Evolutionary conservation across 2,329 filamentous ascomycete species (phyloP).

Genomic region (Fragosphaeria purpurea): DNA sequence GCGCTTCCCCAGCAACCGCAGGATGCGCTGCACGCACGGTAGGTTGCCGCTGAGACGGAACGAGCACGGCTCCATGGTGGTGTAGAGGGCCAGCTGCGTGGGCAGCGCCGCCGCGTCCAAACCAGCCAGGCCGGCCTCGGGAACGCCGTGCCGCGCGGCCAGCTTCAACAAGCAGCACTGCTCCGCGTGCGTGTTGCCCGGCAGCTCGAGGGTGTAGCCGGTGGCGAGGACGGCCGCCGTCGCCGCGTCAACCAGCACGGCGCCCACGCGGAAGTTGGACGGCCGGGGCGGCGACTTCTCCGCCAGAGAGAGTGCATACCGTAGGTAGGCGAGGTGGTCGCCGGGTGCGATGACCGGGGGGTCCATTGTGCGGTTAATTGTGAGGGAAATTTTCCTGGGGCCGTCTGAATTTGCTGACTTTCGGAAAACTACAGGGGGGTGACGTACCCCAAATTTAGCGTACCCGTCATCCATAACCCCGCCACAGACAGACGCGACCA

Average conservation of each 20-base stretch:
- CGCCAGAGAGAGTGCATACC: slow-evolving; percentile 64
- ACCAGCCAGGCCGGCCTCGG: slow-evolving; percentile 44
- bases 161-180: slow-evolving; percentile 82
- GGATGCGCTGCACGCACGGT: slow-evolving; percentile 70
- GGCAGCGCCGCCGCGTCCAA: slow-evolving; percentile 29
- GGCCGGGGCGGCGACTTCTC: slow-evolving; percentile 72
- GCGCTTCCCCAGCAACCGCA: slow-evolving; percentile 52
- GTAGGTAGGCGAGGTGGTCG: slow-evolving; percentile 48
- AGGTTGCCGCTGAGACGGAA: slow-evolving; percentile 63
- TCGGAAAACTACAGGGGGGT: too few relatives aligned
- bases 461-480: too few relatives aligned
- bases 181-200: slow-evolving; percentile 93
- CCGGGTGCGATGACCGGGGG: slow-evolving; percentile 14
- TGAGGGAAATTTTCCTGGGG: too few relatives aligned
- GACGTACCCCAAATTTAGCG: too few relatives aligned
- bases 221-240: slow-evolving; percentile 55
- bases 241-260: slow-evolving; percentile 61
- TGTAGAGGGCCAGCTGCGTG: slow-evolving; percentile 59
- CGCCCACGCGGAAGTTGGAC: slow-evolving; percentile 89
- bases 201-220: slow-evolving; percentile 83
- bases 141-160: slow-evolving; percentile 33
- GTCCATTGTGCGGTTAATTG: not conserved
- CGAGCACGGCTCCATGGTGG: slow-evolving; percentile 83
- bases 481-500: not conserved
- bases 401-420: too few relatives aligned